Conservation (phyloP, 805 yeast genomes). For the Schwanniomyces vanrijiae region DNA sequence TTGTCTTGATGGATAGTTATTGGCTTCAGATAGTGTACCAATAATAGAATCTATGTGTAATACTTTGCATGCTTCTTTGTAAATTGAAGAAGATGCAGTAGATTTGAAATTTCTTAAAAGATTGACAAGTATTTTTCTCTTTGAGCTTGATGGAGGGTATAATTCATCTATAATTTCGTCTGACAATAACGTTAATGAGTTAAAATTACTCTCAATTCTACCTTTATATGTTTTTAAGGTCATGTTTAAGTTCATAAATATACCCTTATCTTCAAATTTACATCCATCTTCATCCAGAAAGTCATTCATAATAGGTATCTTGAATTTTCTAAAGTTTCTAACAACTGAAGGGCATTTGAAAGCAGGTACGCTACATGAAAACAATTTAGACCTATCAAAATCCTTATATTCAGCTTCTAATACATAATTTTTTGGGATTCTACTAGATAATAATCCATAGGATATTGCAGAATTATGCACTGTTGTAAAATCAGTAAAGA, state of each 20-base stretch:
- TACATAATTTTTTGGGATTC: constrained; percentile 2
- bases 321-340: constrained; percentile 3
- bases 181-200: constrained; percentile 3
- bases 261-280: constrained; percentile 9
- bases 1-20: background rate
- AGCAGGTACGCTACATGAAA: constrained; percentile 9
- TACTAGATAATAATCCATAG: constrained; percentile 2
- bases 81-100: background rate
- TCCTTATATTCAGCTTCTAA: background rate
- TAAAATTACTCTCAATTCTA: constrained; percentile 9
- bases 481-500: constrained; percentile 13
- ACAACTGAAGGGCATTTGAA: constrained; percentile 3
- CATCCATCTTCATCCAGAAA: constrained; percentile 7
- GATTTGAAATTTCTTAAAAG: background rate
- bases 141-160: constrained; percentile 2
- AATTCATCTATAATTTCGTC: constrained; percentile 1
- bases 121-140: background rate
- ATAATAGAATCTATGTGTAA: background rate
- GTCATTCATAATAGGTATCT: constrained; percentile 4
- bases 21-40: background rate
- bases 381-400: constrained; percentile 4
- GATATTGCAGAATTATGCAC: constrained; percentile 5
- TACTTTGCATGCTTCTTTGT: background rate
- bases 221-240: constrained; percentile 9
- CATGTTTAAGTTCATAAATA: constrained; percentile 8